phyloP scores from a whole-genome alignment of 768 basidiomycete genomes.

The Arthromyces matolae region DNA sequence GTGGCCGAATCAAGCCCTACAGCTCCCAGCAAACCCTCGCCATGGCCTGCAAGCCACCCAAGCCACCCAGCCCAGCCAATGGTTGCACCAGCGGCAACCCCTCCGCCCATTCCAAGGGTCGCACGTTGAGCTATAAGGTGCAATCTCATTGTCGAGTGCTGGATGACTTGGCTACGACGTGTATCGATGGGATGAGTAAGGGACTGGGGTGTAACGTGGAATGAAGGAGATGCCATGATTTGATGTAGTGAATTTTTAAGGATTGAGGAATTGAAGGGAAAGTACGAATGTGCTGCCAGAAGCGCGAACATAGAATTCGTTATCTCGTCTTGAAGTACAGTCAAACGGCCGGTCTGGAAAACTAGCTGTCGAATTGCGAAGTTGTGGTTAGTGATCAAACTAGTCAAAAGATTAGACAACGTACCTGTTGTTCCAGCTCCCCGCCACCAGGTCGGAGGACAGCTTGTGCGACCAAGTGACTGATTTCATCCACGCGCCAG shows the following conservation, averaged over 20 bases:
- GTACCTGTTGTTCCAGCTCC: constrained; percentile 50
- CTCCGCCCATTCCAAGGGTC: constrained; percentile 47
- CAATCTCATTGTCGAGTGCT: constrained; percentile 52
- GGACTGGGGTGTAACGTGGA: constrained; percentile 38
- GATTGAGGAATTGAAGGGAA: constrained; percentile 48
- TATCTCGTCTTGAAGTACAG: constrained; percentile 41
- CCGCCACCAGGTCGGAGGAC: constrained; percentile 40
- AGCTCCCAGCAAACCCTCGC: constrained; percentile 35
- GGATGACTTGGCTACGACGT: constrained; percentile 51
- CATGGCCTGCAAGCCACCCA: constrained; percentile 41
- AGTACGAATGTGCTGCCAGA: constrained; percentile 32
- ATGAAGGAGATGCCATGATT: constrained; percentile 41
- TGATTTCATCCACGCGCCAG: constrained; percentile 45
- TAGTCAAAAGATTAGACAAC: not conserved
- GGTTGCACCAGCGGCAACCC: constrained; percentile 45
- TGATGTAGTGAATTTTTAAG: constrained; percentile 59
- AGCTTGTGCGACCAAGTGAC: constrained; percentile 31
- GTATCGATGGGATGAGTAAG: constrained; percentile 49
- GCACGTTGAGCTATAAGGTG: constrained; percentile 63
- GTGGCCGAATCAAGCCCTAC: constrained; percentile 51
- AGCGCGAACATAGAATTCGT: constrained; percentile 38
- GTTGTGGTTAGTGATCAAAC: not conserved
- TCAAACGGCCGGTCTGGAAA: constrained; percentile 59
- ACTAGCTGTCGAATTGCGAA: constrained; percentile 48
- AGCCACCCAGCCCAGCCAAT: constrained; percentile 62